A percentile compares a stretch with the other conserved stretches of the same genome.
Evolutionary conservation across 176 grass and related monocot species (phyloP).

Genomic region (Phoenix roebelenii): DNA sequence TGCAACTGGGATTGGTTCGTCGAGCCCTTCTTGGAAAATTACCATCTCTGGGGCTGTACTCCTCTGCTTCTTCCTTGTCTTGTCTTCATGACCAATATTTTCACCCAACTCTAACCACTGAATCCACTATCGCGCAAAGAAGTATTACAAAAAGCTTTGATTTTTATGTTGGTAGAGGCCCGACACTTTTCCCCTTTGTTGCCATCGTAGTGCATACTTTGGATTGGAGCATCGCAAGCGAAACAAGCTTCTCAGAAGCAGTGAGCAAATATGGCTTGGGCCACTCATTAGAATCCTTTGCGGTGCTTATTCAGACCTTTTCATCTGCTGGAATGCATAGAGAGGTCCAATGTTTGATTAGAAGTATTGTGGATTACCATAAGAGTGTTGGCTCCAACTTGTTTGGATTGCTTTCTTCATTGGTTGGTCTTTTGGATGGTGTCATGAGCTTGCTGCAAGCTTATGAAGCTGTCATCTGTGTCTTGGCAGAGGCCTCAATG

Average conservation of each 20-base stretch:
- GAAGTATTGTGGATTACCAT: constrained; percentile 12
- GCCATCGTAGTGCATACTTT: constrained; percentile 8
- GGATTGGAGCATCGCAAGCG: constrained; percentile 3
- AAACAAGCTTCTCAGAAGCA: constrained; percentile 2
- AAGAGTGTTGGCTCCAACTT: constrained; percentile 6
- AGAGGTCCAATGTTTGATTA: constrained; percentile 16
- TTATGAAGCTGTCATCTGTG: constrained; percentile 5
- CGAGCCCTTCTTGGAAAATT: too few relatives aligned
- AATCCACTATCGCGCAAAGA: too few relatives aligned
- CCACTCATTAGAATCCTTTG: constrained; percentile 21
- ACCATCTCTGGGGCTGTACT: too few relatives aligned
- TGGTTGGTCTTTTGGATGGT: constrained; percentile 15
- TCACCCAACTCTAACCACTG: too few relatives aligned
- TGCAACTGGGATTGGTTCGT: too few relatives aligned
- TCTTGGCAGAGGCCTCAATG: constrained; percentile 15
- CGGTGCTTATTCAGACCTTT: constrained; percentile 21
- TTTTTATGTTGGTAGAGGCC: neutral
- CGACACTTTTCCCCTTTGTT: constrained; percentile 13
- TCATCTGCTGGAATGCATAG: constrained; percentile 15
- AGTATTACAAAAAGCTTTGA: too few relatives aligned
- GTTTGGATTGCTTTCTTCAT: constrained; percentile 1
- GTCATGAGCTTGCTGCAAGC: constrained; percentile 4
- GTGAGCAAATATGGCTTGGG: constrained; percentile 11
- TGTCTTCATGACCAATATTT: too few relatives aligned
- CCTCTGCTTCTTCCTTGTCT: too few relatives aligned